Percentiles rank a stretch among this genome's conserved stretches.
Evolutionary conservation across 345 rosid genomes (phyloP).

Genomic region (Isatis tinctoria): DNA sequence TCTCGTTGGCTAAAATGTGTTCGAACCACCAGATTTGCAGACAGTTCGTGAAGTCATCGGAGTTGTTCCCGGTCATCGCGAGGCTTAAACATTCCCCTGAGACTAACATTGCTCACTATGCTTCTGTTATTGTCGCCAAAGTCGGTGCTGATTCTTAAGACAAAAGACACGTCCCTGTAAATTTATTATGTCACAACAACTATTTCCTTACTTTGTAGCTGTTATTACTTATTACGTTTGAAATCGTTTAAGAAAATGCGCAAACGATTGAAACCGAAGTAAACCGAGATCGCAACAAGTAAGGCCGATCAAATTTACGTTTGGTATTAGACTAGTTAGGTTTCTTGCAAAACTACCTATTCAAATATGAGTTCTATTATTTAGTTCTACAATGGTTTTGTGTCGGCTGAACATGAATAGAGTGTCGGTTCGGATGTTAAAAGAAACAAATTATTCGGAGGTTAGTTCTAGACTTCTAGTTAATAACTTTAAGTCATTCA

Average conservation of each 20-base stretch:
- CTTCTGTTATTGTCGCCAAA: slow-evolving; percentile 63
- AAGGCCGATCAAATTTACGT: neutral
- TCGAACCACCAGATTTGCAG: slow-evolving; percentile 67
- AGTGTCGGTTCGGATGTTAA: too few species aligned
- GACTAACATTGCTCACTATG: slow-evolving; percentile 75
- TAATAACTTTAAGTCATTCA: too few species aligned
- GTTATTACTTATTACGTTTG: neutral
- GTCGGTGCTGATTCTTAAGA: slow-evolving; percentile 40
- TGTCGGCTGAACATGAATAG: too few species aligned
- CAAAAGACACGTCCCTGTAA: slow-evolving; percentile 13
- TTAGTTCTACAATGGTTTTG: too few species aligned
- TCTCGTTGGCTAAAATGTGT: slow-evolving; percentile 94
- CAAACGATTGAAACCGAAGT: neutral
- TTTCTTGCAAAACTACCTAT: too few species aligned
- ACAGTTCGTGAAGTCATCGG: slow-evolving; percentile 64
- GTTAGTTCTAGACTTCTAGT: too few species aligned
- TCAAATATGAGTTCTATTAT: too few species aligned
- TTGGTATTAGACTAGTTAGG: neutral
- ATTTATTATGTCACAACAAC: neutral
- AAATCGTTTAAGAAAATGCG: neutral
- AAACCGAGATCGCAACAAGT: neutral
- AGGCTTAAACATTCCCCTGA: slow-evolving; percentile 88
- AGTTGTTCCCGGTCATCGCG: slow-evolving; percentile 65
- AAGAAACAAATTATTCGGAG: too few species aligned
- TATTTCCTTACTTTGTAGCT: neutral